Evolutionary conservation across 2,329 filamentous ascomycete species (phyloP).

Genomic region (Proliferodiscus dingleyae): DNA sequence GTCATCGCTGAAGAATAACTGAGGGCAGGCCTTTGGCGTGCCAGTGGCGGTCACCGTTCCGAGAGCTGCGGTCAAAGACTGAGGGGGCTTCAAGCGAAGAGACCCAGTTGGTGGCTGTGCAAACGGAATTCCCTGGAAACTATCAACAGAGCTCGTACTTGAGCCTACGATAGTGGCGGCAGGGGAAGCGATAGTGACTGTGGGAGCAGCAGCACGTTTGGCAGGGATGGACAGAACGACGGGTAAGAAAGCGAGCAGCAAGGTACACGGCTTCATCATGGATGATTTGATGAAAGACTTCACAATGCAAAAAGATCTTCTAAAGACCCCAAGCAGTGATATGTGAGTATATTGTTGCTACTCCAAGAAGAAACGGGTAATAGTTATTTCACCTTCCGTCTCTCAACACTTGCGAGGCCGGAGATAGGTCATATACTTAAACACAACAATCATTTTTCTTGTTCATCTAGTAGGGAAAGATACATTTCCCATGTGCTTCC

Average conservation of each 20-base stretch:
- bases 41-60: conserved; percentile 59
- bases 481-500: neutral
- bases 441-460: too few relatives aligned
- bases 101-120: conserved; percentile 63
- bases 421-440: too few relatives aligned
- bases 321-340: neutral
- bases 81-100: conserved; percentile 65
- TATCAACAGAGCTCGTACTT: neutral
- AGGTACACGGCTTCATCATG: conserved; percentile 7
- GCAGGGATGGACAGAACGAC: conserved; percentile 5
- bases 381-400: neutral
- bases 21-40: conserved; percentile 60
- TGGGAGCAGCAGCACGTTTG: conserved; percentile 6
- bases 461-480: too few relatives aligned
- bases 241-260: conserved; percentile 2
- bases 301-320: neutral
- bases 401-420: too few relatives aligned
- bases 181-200: conserved; percentile 8
- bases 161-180: conserved; percentile 15
- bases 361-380: too few relatives aligned
- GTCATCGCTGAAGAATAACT: conserved; percentile 58
- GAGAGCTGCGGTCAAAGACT: conserved; percentile 49
- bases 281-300: neutral
- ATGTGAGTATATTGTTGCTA: too few relatives aligned
- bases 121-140: conserved; percentile 60